Evolutionary conservation across 2,329 filamentous ascomycete species (phyloP), one percentile per base, ranked within the genome.

Genomic region (Pseudogymnoascus verrucosus): DNA sequence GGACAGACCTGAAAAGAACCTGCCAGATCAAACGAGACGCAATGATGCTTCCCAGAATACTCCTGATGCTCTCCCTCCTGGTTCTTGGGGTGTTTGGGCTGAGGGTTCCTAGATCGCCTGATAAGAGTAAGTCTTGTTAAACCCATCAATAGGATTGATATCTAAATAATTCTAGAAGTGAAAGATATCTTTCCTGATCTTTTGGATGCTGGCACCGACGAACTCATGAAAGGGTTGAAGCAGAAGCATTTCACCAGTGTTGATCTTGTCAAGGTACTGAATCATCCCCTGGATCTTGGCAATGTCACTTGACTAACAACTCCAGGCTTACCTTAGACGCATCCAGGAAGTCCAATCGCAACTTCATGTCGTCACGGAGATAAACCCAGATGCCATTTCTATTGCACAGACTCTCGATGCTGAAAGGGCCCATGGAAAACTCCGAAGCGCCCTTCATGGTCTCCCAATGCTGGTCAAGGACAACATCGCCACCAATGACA

Each of bases 391-490:
- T 65, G 73, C 72, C 5, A 34, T 74, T 3, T 54, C 62, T 1
- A 73, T 74, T 63, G 72, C 73, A 7, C 65, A 64, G 28, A 16
- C 61, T 23, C 68, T 74, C 8, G 73, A 74, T 61, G 65, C 44
- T 7, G 71, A 74, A 51, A 68, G 71, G 36, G 63, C 66, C 1
- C 65, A 66, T 10, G 71, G 71, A 7, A 67, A 60, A 5, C 62
- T 70, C 28, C 61, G 70, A n/a, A 69, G 71, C 19, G 42, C 81
- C 5, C 73, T 85, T 0, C 83, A 86, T 71, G 84, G 84, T 1
- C 76, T 87, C 3, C 84, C 84, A 0, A 80, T 87, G 51, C 72
- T 86, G 12, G 79, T 86, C 73, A 87, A 87, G 72, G 81, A 85
- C 71, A 84, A 84, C 69, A 86, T 87, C 63, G 84, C 80, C 14